These are phyloP conservation scores for Stagonosporopsis rhizophila DNA, from an alignment of 2,329 filamentous ascomycete genomes.

Conservation along the genomic window DNA sequence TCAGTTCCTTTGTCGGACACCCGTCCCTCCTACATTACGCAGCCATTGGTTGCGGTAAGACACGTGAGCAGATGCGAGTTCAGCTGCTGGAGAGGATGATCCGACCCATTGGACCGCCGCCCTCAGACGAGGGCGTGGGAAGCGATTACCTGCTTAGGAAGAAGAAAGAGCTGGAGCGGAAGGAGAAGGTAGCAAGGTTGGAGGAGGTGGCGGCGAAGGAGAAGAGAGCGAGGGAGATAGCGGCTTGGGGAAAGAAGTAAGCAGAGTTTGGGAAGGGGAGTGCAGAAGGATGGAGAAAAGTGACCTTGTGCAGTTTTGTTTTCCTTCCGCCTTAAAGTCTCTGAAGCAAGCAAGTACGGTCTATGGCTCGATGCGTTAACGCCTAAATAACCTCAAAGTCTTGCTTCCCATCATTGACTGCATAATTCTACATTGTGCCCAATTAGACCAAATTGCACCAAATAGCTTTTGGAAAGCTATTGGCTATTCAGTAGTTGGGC, in stretches of 20 bases:
- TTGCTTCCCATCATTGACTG: no score
- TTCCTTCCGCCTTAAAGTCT: no score
- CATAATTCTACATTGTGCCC: no score
- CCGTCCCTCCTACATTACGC: background rate
- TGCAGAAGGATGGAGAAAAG: no score
- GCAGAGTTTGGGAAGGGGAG: background rate
- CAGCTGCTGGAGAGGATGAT: background rate
- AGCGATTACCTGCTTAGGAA: background rate
- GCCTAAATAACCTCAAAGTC: no score
- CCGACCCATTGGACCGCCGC: background rate
- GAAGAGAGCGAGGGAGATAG: background rate
- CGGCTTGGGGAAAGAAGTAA: background rate
- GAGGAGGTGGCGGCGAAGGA: background rate
- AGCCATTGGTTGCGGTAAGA: background rate
- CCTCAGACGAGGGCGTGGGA: background rate
- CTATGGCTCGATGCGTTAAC: no score
- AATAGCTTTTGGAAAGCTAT: no score
- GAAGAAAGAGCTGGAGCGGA: background rate
- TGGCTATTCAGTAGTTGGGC: no score
- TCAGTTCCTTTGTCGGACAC: background rate
- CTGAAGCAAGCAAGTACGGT: no score
- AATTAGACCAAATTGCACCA: no score
- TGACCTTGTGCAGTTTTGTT: no score
- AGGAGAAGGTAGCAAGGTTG: background rate
- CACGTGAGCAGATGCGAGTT: background rate